Evolutionary conservation across 768 basidiomycete genomes (phyloP).

Genomic region (Auriculariales sp.): DNA sequence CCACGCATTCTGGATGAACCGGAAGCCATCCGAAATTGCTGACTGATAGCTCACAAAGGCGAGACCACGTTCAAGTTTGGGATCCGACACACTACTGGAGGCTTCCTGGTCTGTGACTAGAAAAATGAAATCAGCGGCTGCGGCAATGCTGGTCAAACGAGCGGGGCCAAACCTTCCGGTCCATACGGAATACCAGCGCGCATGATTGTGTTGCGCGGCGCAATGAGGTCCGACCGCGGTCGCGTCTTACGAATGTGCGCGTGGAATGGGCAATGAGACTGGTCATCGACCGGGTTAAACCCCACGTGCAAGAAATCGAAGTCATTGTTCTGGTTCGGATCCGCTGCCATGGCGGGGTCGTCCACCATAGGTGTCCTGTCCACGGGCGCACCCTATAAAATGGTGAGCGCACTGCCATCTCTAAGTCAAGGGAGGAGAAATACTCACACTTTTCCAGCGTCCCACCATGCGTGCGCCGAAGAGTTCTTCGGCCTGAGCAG

Average conservation of each 20-base stretch:
- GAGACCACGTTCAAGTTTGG: constrained; percentile 7
- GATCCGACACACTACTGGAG: neutral
- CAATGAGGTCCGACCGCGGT: constrained; percentile 1
- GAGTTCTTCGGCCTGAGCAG: constrained; percentile 18
- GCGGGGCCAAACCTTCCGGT: neutral
- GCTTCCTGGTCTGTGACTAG: neutral
- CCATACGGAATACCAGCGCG: constrained; percentile 2
- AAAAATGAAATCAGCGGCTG: too few species aligned
- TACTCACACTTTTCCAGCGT: constrained; percentile 18
- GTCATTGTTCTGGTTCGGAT: constrained; percentile 3
- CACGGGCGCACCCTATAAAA: constrained; percentile 4
- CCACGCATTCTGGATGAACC: constrained; percentile 12
- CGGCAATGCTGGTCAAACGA: too few species aligned
- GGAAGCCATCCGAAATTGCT: constrained; percentile 22
- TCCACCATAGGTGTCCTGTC: neutral
- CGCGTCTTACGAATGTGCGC: constrained; percentile 3
- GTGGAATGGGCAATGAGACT: constrained; percentile 4
- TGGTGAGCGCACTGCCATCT: too few species aligned
- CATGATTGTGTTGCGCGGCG: constrained; percentile 5
- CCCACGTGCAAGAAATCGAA: constrained; percentile 6
- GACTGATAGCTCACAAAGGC: constrained; percentile 24
- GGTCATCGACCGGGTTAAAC: neutral
- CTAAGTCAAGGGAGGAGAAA: neutral
- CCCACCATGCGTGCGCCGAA: constrained; percentile 21
- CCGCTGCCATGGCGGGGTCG: neutral